A percentile compares a stretch with the other conserved stretches of the same genome.
These are phyloP conservation scores for Cladophialophora yegresii DNA, from an alignment of 2,329 filamentous ascomycete genomes.

Conservation along the genomic window DNA sequence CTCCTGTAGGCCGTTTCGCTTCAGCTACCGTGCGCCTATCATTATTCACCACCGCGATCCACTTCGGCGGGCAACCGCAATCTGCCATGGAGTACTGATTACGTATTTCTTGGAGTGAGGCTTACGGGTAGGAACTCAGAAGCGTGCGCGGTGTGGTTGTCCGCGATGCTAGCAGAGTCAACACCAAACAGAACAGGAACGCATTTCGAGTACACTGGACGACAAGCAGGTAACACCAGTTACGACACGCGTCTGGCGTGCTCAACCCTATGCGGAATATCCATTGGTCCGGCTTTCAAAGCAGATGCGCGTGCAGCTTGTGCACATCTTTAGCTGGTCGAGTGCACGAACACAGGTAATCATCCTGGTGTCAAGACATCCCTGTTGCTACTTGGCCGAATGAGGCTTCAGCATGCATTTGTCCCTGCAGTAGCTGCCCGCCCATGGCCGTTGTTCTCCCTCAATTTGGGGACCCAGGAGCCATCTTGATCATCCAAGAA, in stretches of 20 bases:
- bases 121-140: not conserved
- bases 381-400: not conserved
- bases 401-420: not conserved
- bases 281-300: not conserved
- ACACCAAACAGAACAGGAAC: not conserved
- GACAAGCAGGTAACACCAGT: not conserved
- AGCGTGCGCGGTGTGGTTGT: not conserved
- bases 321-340: not conserved
- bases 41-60: not conserved
- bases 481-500: not conserved
- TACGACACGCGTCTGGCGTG: not conserved
- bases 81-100: not conserved
- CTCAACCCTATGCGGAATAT: not conserved
- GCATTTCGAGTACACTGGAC: not conserved
- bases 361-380: not conserved
- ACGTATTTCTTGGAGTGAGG: no score
- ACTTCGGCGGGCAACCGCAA: not conserved
- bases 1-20: not conserved
- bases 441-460: constrained; percentile 12
- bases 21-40: not conserved
- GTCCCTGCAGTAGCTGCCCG: constrained; percentile 26
- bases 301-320: not conserved
- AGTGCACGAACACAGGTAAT: not conserved
- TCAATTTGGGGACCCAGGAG: constrained; percentile 14
- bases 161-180: not conserved